phyloP scores from a whole-genome alignment of 2,329 filamentous ascomycete genomes.

The Apiospora rasikravindrae region DNA sequence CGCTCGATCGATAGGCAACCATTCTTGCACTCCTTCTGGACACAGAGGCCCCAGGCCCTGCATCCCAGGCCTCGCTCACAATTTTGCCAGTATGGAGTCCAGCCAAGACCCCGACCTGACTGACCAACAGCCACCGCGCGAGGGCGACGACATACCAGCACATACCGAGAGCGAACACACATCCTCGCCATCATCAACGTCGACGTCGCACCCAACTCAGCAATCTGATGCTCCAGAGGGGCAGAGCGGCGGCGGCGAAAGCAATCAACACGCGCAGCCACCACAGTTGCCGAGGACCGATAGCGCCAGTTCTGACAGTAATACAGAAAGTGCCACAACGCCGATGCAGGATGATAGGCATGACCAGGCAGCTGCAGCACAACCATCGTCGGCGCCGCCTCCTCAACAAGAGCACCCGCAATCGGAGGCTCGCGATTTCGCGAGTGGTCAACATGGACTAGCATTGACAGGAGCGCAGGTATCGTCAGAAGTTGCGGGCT shows the following conservation, averaged over 20 bases:
- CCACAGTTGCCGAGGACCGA: background rate
- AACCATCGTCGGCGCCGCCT: background rate
- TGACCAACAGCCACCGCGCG: background rate
- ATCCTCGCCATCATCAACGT: background rate
- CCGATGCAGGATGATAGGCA: constrained; percentile 6
- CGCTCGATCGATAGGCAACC: background rate
- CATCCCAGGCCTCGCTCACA: background rate
- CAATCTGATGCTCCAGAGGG: background rate
- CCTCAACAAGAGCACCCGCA: background rate
- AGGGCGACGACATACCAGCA: background rate
- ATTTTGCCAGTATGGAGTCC: constrained; percentile 6
- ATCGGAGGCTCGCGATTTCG: constrained; percentile 3
- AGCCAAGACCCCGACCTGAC: constrained; percentile 3
- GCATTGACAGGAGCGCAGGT: background rate
- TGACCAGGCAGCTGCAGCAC: background rate
- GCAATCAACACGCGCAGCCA: background rate
- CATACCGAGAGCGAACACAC: background rate
- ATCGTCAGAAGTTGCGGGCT: background rate
- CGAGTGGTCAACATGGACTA: constrained; percentile 9
- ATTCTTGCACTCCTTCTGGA: background rate
- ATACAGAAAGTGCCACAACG: background rate
- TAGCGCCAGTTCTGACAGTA: background rate
- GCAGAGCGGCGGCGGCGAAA: background rate
- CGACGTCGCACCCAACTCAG: background rate
- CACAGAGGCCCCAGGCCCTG: background rate